Evolutionary conservation across 2,329 filamentous ascomycete species (phyloP), one percentile per base, ranked within the genome.

Genomic region (Fusarium zealandicum): DNA sequence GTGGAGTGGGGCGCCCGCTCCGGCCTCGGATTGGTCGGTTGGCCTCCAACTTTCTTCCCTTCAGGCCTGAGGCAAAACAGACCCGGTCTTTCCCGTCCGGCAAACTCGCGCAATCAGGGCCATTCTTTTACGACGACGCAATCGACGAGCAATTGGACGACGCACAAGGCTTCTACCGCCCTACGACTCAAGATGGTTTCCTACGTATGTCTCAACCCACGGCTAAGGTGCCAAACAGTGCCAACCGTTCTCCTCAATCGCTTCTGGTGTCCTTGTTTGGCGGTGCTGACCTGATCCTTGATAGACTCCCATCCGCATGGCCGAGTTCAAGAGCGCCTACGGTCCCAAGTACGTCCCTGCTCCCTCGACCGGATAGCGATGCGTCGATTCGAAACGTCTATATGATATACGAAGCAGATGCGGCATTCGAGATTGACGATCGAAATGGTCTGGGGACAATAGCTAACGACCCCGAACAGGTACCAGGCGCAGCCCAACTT

Each of bases 311-410:
- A 64, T 76, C 71, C 76, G 73, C 73, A 73, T 74, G 70, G 69
- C 73, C 58, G 65, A 72, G 60, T 88, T 86, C 80, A 82, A 81
- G 76, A 87, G 83, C 76, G 77, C 80, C 64, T 87, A 84, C 72
- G 85, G 84, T 71, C 86, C 86, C 46, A 88, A 86, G 86, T 88
- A 83, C 76, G 72, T 72, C 57, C 30, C 41, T 30, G 10, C 14
- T 13, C 6, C 13, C 36, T 14, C 31, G 10, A 6, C 40, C 18
- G 12, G 35, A 41, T 17, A 13, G 14, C 17, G 14, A 51, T 47
- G 12, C 13, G 6, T 28, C 56, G 11, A 59, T 32, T 14, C 31
- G 45, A 46, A 43, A 31, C 40, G 31, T 30, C 17, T 14, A 13
- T 32, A 28, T 4, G 14, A 12, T 4, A 25, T 20, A 32, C 16